These are phyloP conservation scores for Yarrowia sp. DNA, from an alignment of 805 yeast species.

Conservation along the genomic window DNA sequence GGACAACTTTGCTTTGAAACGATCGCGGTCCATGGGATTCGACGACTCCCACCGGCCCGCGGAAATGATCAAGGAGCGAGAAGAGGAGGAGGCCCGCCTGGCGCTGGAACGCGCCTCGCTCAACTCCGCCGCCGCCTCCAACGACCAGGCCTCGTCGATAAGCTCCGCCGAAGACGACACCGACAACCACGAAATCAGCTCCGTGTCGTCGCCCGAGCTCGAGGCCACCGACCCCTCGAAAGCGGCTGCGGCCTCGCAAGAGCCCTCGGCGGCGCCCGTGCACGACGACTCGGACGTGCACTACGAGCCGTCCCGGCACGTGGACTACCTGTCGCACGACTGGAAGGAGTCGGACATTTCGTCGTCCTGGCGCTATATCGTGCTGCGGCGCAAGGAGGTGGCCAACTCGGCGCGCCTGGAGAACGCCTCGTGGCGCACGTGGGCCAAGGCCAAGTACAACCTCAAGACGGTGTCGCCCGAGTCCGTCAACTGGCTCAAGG, in stretches of 20 bases:
- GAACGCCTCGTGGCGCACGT: slow-evolving; percentile 91
- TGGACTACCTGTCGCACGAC: slow-evolving; percentile 89
- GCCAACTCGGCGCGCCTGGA: slow-evolving; percentile 79
- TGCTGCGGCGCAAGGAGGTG: slow-evolving; percentile 74
- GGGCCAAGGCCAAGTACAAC: slow-evolving; percentile 77
- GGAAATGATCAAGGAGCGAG: slow-evolving; percentile 22
- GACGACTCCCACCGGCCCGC: slow-evolving; percentile 26
- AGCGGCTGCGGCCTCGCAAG: neutral
- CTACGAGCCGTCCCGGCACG: slow-evolving; percentile 83
- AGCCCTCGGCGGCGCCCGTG: slow-evolving; percentile 24
- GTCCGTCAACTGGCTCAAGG: slow-evolving; percentile 93
- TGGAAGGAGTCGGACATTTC: slow-evolving; percentile 96
- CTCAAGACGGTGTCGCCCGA: slow-evolving; percentile 83
- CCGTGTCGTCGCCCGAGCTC: slow-evolving; percentile 29
- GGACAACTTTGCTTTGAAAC: slow-evolving; percentile 25
- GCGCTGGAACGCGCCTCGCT: slow-evolving; percentile 19
- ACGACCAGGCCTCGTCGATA: slow-evolving; percentile 16
- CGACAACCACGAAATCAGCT: slow-evolving; percentile 22
- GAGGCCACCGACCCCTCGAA: slow-evolving; percentile 33
- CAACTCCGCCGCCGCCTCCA: neutral
- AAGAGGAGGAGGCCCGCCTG: slow-evolving; percentile 18
- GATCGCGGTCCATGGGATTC: slow-evolving; percentile 26
- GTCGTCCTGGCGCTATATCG: slow-evolving; percentile 93
- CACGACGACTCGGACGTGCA: slow-evolving; percentile 75
- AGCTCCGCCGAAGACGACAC: slow-evolving; percentile 21